Base-by-base conservation (phyloP, 2,329 filamentous ascomycete species). In the Aureobasidium sp. region DNA sequence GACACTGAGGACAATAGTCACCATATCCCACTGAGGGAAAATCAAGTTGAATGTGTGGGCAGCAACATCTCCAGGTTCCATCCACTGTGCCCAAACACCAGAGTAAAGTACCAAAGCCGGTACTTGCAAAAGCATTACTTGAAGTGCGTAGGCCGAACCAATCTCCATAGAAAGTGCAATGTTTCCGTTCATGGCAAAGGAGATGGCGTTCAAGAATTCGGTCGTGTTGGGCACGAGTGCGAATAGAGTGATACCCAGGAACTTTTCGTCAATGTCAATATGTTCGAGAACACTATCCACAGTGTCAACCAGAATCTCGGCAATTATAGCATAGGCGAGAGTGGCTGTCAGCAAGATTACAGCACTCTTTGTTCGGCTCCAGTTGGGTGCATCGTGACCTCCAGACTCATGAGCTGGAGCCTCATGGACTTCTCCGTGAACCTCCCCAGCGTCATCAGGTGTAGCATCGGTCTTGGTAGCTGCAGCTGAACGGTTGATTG, bases 131-230 rank as follows among this genome's bases (percentile, higher is more conserved):
- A 99, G 86, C 76, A 95, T 98, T 58, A 99, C 96, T 79, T 99
- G 96, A 50, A 99, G 85, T 2, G 96, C 96, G 76, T 99, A 99
- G 2, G 95, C 95, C 0, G 95, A 98, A 71, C 96, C 96, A 72
- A 99, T 99, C 76, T 99, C 96, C 96, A 99, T 99, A 43, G 94
- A 98, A 23, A 99, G 84, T 0, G 96, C 96, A 78, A 99, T 98
- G 78, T 99, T 99, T 67, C 96, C 96, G 75, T 99, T 98, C 95
- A 99, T 99, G 63, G 96, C 96, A 77, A 99, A 99, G 0, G 95
- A 98, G 67, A 99, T 99, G 77, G 95, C 96, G 79, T 99, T 99
- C 90, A 99, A 79, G 77, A 99, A 99, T 77, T 99, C 96, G 1
- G 96, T 99, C 1, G 96, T 98, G 81, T 99, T 99, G 16, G 96